Base-by-base conservation (phyloP, 306 rosid genomes). In the Betula pendula region DNA sequence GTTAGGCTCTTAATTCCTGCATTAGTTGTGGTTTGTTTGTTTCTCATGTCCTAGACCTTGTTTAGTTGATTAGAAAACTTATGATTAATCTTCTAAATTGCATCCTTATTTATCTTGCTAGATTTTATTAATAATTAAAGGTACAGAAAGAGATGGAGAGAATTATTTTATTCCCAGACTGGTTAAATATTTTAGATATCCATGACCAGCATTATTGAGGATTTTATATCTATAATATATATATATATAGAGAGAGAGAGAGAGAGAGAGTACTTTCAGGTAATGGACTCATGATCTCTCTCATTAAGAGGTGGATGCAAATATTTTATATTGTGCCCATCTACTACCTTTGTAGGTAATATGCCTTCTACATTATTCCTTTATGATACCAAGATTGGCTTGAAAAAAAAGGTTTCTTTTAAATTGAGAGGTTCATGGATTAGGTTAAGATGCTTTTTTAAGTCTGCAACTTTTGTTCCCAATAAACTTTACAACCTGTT, bases 321-420 rank as follows among this genome's bases (percentile, higher is more conserved):
- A 81, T 85, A 84, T 58, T 71, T 76, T 75, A 83, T 74, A 9
- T 76, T 69, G 75, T 73, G 78, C 86, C 73, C 79, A 83, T 85
- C 86, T 70, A 75, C 86, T 81, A 55, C 80, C 77, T 86, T 86
- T 89, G 82, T 76, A 83, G 79, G 85, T 88, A 81, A 80, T 84
- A 85, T 86, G 86, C 87, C 82, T 85, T 83, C 84, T 73, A 90
- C 85, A 82, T 89, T 84, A 87, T 91, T 93, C 90, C 85, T 76
- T 81, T 40, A 67, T 78, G 75, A 53, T 63, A 60, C 77, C 84
- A 86, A 83, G 85, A 91, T 88, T 91, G 90, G 89, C 78, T 75
- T 19, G 59, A 47, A 68, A 73, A 75, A 81, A 76, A 53, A 59
- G 4, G 62, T 68, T 88, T 82, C 73, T 79, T 80, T 38, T 80